Base-by-base conservation (phyloP, 164 flowering plant species). In the Aristolochia contorta region DNA sequence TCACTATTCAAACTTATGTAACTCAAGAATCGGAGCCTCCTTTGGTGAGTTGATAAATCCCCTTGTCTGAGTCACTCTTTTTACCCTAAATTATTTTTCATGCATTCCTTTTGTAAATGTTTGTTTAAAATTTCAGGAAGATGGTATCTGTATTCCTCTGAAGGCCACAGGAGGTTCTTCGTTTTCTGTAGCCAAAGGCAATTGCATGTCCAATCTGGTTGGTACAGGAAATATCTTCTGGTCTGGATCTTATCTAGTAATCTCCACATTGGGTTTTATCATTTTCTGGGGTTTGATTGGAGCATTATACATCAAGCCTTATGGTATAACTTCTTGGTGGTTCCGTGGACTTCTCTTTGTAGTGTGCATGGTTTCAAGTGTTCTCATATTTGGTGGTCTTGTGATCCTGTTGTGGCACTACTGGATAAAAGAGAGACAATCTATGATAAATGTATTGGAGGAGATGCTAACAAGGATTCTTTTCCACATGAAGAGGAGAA, bases 171-270 rank as follows among this genome's bases (percentile, higher is more conserved):
- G 33, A 21, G 58, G 70, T n/a, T 64, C 71, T 24, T 52, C 66
- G 61, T 78, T 66, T 56, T 79, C 83, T 13, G 21, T 55, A 33
- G 55, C 76, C 16, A 69, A 59, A 22, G 74, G 78, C 19, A 32
- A 66, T 62, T 69, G 70, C 67, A 83, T 93, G 77, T 93, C 96
- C 45, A 76, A 67, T 63, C 74, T 87, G 79, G 98, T 78, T 70
- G 97, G 97, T 12, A 92, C 98, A 43, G 96, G 91, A 53, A 67
- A 84, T 65, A 77, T 65, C 20, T 43, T 80, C 59, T 92, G 96
- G 97, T 72, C 86, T 23, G 91, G 94, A 52, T 45, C 80, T 7
- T 92, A 87, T 55, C 63, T 83, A 14, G 37, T 79, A 25, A 54
- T 68, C n/a, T 82, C 91, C 0, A 84, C 78, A 9, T 41, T 82